A percentile compares a stretch with the other conserved stretches of the same genome.
phyloP scores from a whole-genome alignment of 1,284 basidiomycete genomes.

The Trichosporon coremiiforme region DNA sequence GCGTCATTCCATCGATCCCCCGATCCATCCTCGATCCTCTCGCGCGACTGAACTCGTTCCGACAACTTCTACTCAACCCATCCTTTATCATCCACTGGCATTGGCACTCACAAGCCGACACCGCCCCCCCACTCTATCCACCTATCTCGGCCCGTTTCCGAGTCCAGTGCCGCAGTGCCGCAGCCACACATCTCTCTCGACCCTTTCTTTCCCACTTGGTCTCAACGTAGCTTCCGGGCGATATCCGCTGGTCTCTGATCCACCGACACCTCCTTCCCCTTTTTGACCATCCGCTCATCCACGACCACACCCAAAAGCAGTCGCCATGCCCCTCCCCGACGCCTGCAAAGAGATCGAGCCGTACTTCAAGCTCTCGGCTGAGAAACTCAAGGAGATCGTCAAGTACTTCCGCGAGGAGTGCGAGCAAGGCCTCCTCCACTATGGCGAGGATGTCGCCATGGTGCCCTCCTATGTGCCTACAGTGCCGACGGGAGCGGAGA shows the following conservation, averaged over 20 bases:
- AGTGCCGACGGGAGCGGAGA: slow-evolving; percentile 86
- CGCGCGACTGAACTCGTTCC: not conserved
- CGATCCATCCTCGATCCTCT: no score
- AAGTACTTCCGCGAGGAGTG: slow-evolving; percentile 77
- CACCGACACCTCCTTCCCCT: not conserved
- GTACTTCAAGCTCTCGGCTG: slow-evolving; percentile 69
- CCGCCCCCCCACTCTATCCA: not conserved
- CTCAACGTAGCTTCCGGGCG: not conserved
- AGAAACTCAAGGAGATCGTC: slow-evolving; percentile 70
- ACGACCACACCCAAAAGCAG: not conserved
- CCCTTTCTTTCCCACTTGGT: not conserved
- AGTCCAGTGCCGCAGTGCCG: not conserved
- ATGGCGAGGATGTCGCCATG: slow-evolving; percentile 83
- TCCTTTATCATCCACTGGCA: not conserved
- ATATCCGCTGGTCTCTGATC: not conserved
- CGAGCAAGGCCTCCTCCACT: slow-evolving; percentile 67
- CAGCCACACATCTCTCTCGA: not conserved
- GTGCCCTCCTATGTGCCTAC: slow-evolving; percentile 88
- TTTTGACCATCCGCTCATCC: not conserved
- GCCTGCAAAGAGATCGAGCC: slow-evolving; percentile 60
- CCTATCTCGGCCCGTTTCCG: slow-evolving; percentile 12
- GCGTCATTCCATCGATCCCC: no score
- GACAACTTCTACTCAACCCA: no score
- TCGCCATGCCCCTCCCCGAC: slow-evolving; percentile 35
- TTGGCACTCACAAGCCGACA: not conserved